A percentile compares a stretch with the other conserved stretches of the same genome.
Conservation (phyloP, 2,329 filamentous ascomycete species). For the Colletotrichum navitas region DNA sequence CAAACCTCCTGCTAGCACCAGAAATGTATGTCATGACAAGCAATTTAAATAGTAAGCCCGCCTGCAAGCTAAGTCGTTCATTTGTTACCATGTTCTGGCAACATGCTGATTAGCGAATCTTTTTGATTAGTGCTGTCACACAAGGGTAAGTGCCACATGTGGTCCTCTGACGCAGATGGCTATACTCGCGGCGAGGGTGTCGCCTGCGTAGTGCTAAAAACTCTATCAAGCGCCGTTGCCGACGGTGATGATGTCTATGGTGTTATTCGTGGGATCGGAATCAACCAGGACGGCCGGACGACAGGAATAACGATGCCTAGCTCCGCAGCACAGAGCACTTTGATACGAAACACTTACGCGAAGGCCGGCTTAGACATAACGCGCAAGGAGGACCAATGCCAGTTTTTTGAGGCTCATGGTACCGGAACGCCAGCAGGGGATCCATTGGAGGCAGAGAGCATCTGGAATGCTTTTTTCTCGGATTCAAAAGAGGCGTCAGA, state of each 20-base stretch:
- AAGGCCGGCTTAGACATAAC: constrained; percentile 27
- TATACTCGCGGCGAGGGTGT: constrained; percentile 67
- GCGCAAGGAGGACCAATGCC: constrained; percentile 32
- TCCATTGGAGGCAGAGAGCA: constrained; percentile 42
- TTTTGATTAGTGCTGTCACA: constrained; percentile 51
- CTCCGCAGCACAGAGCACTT: constrained; percentile 44
- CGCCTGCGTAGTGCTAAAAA: constrained; percentile 61
- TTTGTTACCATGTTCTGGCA: no score
- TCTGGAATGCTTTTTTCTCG: no score
- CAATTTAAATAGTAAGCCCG: constrained; percentile 36
- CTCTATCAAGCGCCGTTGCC: constrained; percentile 55
- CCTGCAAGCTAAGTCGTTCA: neutral
- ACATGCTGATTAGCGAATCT: no score
- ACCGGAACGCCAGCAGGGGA: constrained; percentile 56
- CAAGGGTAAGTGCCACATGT: constrained; percentile 53
- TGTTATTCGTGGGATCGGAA: constrained; percentile 44
- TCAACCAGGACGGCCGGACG: constrained; percentile 24
- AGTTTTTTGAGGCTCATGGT: constrained; percentile 52
- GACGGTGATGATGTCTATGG: constrained; percentile 46
- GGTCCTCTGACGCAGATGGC: constrained; percentile 60
- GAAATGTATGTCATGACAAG: constrained; percentile 23
- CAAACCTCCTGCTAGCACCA: constrained; percentile 44
- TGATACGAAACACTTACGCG: constrained; percentile 48
- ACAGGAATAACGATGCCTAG: constrained; percentile 54
- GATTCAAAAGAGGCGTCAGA: no score